Evolutionary conservation across 2,329 filamentous ascomycete genomes (phyloP), one percentile per base, ranked within the genome.

Genomic region (Aspergillus flavus): DNA sequence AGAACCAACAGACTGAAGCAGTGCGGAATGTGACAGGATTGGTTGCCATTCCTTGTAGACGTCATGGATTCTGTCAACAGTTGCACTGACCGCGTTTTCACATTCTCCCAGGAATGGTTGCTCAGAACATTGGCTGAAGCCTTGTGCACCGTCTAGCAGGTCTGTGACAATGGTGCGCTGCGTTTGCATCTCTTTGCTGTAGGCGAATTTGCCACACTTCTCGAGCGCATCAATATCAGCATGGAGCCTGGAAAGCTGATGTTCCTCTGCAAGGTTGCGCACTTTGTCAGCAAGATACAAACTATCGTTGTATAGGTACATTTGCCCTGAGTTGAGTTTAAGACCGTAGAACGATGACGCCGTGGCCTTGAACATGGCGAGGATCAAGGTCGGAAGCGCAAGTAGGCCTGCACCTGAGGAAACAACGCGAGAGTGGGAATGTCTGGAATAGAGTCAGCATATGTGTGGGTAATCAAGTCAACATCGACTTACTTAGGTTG

Each of bases 261-360:
- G 79, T 39, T 81, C 75, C n/a, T 78, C 74, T 14, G 82, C 75
- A 61, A 88, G 78, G 11, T 75, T 69, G 19, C 81, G 81, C 16
- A 89, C 77, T 61, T 82, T 81, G 64, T 85, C 83, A 4, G 85
- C 83, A 4, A 90, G 80, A 61, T 86, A 85, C 52, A 83, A 78
- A 64, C 85, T 84, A 73, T 90, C 87, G 69, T 90, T 90, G 77
- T 89, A 90, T 53, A 89, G 81, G 59, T 87, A 83, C 83, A 90
- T 88, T 68, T 87, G 85, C 7, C 85, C 86, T 3, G 83, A 81
- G 21, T 78, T 75, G 14, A 80, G 71, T 55, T 79, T 79, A 30
- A 78, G 69, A 1, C 77, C 72, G 66, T 84, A 84, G 64, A 81
- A 80, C 6, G 78, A 76, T 10, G 81, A 77, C 6, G 82, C 80